phyloP scores from a whole-genome alignment of 768 basidiomycete species.

The Trametes punicea region DNA sequence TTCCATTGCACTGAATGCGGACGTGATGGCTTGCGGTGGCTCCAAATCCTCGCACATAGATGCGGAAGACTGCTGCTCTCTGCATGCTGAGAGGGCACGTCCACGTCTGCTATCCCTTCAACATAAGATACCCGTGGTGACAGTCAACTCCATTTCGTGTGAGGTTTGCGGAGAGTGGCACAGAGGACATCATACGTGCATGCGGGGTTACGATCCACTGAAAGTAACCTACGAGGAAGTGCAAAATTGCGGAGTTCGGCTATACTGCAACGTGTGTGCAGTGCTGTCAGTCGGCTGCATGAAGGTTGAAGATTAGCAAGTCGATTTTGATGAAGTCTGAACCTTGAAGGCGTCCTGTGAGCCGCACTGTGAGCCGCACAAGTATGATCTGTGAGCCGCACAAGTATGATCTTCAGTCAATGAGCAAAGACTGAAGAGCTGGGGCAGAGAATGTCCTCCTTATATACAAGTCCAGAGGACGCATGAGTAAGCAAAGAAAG shows the following conservation, averaged over 20 bases:
- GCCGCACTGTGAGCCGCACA: not conserved
- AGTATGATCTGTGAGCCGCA: no score
- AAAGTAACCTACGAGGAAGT: not conserved
- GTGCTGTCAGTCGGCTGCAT: not conserved
- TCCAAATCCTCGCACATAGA: not conserved
- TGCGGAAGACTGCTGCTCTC: not conserved
- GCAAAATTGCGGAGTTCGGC: not conserved
- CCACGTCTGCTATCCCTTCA: no score
- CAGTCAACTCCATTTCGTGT: not conserved
- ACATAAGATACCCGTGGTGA: not conserved
- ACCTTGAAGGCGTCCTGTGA: not conserved
- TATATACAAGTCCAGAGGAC: no score
- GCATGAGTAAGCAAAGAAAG: no score
- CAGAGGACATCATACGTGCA: not conserved
- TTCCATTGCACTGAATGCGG: not conserved
- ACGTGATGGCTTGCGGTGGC: not conserved
- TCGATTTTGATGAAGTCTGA: no score
- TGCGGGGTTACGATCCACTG: not conserved
- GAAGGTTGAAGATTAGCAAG: not conserved
- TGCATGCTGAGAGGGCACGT: not conserved
- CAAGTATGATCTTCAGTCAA: no score
- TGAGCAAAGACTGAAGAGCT: no score
- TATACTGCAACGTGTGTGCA: not conserved
- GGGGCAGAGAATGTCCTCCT: no score
- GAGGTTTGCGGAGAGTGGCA: not conserved